These are phyloP conservation scores for Leishmania lainsoni DNA, from an alignment of 208 protist species.

Conservation along the genomic window DNA sequence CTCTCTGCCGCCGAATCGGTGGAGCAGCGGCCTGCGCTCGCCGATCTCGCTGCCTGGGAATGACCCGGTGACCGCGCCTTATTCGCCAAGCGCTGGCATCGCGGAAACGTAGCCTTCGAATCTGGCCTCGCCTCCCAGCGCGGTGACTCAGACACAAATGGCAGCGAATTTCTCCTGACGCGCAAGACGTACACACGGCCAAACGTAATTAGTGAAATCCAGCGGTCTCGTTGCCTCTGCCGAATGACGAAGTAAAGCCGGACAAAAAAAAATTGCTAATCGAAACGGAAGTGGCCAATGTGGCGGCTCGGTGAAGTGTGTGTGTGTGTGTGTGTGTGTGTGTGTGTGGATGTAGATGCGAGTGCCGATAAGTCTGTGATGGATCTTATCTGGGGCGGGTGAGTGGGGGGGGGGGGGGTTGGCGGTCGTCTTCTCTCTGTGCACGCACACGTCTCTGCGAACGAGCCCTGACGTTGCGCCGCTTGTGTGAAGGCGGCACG, in stretches of 20 bases:
- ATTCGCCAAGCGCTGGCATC: neutral
- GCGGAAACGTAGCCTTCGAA: neutral
- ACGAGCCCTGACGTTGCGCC: neutral
- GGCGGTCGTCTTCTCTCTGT: neutral
- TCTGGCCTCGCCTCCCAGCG: neutral
- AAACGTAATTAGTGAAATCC: neutral
- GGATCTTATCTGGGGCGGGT: neutral
- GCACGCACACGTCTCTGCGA: no score
- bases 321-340: neutral
- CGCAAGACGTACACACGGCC: neutral
- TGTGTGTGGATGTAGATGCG: neutral
- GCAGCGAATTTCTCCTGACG: neutral
- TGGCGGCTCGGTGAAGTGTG: neutral
- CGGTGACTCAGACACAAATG: neutral
- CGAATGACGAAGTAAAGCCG: neutral
- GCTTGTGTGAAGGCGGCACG: neutral
- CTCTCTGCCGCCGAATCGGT: neutral
- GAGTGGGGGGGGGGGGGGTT: neutral
- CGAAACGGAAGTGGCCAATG: neutral
- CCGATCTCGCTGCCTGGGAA: neutral
- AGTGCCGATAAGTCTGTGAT: neutral
- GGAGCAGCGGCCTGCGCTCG: constrained; percentile 8
- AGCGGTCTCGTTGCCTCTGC: neutral
- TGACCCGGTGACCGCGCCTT: constrained; percentile 9
- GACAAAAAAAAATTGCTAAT: no score